Evolutionary conservation across 2,329 filamentous ascomycete species (phyloP), one percentile per base, ranked within the genome.

Genomic region (Ophiocordyceps camponoti-rufipedis): DNA sequence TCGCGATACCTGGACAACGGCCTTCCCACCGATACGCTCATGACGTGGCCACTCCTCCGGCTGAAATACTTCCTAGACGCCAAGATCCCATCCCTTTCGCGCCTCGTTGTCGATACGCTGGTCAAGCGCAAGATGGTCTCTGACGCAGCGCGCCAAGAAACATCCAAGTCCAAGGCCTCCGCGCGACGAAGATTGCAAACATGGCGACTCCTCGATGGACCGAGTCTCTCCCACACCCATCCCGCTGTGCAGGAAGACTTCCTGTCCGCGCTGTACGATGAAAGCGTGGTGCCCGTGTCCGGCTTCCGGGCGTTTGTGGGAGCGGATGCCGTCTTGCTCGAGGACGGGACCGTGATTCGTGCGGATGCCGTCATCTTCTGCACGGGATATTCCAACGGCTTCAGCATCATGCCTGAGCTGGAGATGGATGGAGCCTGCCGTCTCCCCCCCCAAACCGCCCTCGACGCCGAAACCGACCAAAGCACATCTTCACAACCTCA

Each of bases 311-410:
- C 9, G 1, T 51, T 64, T 33, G 33, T 48, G 0, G 58, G 47
- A 1, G 19, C 18, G 19, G 38, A 39, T 18, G 16, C 28, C 12
- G 42, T 62, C n/a, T 55, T 61, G 46, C 48, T 63, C n/a, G 49
- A 53, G 1, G 56, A 59, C 39, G 62, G 58, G 1, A 45, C 49
- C 2, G 44, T 56, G 0, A n/a, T 62, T 1, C 52, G 57, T n/a
- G 56, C 53, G 7, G 61, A 63, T 42, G 53, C 49, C 41, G 53
- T 65, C 29, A 54, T 65, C 42, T 62, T 57, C 41, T 65, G 59
- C 47, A 62, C 60, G 0, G 63, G 62, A 8, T 65, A 64, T 47
- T 44, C 50, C n/a, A 54, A 57, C 45, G 57, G 61, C 44, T 63
- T 59, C 44, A 29, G 49, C 23, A 43, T 58, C 35, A 44, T 48